These are phyloP conservation scores for Benincasa hispida DNA, from an alignment of 306 rosid genomes.

Conservation along the genomic window DNA sequence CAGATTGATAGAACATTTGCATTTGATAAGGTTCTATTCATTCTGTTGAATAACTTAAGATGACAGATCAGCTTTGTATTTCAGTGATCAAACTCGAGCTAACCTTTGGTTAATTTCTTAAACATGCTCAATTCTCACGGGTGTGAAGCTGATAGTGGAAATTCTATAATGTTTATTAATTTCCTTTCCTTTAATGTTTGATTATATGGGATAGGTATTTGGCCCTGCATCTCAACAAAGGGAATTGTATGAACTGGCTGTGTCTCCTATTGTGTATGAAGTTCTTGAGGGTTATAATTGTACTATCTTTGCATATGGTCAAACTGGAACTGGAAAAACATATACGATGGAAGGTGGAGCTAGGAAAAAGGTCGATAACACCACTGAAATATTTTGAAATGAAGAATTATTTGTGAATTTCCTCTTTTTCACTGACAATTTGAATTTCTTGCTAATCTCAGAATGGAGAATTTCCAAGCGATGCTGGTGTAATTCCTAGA, in stretches of 20 bases:
- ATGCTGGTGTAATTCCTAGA: conserved; percentile 98
- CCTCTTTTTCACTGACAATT: conserved; percentile 1
- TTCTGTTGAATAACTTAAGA: background rate
- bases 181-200: conserved; percentile 4
- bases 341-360: conserved; percentile 99
- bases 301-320: conserved; percentile 96
- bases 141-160: conserved; percentile 5
- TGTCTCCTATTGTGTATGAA: conserved; percentile 88
- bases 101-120: background rate
- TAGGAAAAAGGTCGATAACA: conserved; percentile 61
- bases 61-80: background rate
- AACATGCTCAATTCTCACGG: background rate
- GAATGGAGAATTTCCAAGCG: conserved; percentile 97
- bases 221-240: conserved; percentile 90
- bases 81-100: background rate
- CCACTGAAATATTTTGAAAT: background rate
- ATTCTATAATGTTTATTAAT: background rate
- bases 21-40: conserved; percentile 68
- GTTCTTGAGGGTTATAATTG: conserved; percentile 99
- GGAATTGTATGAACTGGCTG: conserved; percentile 89
- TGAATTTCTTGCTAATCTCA: conserved; percentile 18
- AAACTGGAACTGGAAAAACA: conserved; percentile 97
- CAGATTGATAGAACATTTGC: conserved; percentile 93
- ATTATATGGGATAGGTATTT: conserved; percentile 51
- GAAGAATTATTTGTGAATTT: background rate